Conservation (phyloP, 2,329 filamentous ascomycete genomes). For the Hypoxylon sp. region DNA sequence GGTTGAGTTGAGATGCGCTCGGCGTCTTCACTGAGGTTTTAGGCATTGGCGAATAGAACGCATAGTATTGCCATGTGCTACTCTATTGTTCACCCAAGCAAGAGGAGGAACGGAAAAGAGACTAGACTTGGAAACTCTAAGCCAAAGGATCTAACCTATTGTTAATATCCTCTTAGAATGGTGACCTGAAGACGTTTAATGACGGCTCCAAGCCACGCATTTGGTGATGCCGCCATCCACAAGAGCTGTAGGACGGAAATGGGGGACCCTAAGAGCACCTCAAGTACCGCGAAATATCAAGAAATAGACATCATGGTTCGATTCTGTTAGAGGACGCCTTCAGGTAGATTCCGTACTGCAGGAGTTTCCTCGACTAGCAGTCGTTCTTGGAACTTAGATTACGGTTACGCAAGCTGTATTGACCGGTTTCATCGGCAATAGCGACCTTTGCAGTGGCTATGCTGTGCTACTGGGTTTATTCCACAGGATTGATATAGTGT, state of each 20-base stretch:
- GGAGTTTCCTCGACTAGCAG: too few relatives aligned
- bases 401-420: not conserved
- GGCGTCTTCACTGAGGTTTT: not conserved
- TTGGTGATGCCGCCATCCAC: not conserved
- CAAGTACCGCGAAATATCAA: not conserved
- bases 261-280: not conserved
- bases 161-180: not conserved
- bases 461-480: not conserved
- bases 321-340: too few relatives aligned
- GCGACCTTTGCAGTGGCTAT: not conserved
- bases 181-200: not conserved
- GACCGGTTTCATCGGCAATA: not conserved
- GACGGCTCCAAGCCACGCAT: not conserved
- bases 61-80: too few relatives aligned
- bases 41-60: too few relatives aligned
- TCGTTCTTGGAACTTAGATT: not conserved
- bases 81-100: too few relatives aligned
- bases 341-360: too few relatives aligned
- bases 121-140: too few relatives aligned
- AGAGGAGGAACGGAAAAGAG: too few relatives aligned
- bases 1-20: not conserved
- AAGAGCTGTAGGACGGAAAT: not conserved
- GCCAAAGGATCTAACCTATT: not conserved
- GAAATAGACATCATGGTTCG: not conserved
- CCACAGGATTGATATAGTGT: not conserved